phyloP scores from a whole-genome alignment of 2,329 filamentous ascomycete species.

The Ophiostoma perfectum region DNA sequence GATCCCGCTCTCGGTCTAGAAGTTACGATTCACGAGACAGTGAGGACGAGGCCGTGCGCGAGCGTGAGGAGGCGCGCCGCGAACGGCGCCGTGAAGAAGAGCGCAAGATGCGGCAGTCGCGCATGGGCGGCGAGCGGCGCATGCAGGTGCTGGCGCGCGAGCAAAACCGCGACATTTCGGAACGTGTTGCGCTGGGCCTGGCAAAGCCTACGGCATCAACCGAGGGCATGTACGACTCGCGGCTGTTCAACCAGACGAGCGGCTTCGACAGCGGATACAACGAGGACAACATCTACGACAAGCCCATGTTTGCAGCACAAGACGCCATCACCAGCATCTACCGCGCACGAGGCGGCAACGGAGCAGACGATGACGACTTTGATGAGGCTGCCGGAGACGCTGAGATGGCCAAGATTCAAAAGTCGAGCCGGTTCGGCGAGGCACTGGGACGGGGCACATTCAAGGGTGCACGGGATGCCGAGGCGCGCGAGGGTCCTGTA shows the following conservation, averaged over 20 bases:
- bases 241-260: conserved; percentile 88
- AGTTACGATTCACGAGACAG: conserved; percentile 32
- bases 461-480: conserved; percentile 76
- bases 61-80: conserved; percentile 69
- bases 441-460: conserved; percentile 86
- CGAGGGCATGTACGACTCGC: conserved; percentile 95
- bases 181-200: conserved; percentile 89
- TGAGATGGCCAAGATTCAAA: conserved; percentile 84
- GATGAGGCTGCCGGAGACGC: conserved; percentile 72
- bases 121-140: conserved; percentile 89
- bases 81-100: conserved; percentile 80
- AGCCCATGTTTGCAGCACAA: conserved; percentile 91
- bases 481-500: conserved; percentile 84
- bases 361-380: conserved; percentile 72
- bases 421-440: conserved; percentile 75
- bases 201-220: conserved; percentile 90
- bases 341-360: conserved; percentile 66
- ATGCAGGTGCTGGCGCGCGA: conserved; percentile 91
- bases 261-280: conserved; percentile 92
- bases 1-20: conserved; percentile 26
- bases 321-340: conserved; percentile 95
- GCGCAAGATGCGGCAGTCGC: conserved; percentile 82
- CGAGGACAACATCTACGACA: conserved; percentile 96
- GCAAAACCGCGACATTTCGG: conserved; percentile 93
- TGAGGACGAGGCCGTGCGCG: conserved; percentile 66